Conservation (phyloP, 306 rosid species). For the Begonia peltatifolia region DNA sequence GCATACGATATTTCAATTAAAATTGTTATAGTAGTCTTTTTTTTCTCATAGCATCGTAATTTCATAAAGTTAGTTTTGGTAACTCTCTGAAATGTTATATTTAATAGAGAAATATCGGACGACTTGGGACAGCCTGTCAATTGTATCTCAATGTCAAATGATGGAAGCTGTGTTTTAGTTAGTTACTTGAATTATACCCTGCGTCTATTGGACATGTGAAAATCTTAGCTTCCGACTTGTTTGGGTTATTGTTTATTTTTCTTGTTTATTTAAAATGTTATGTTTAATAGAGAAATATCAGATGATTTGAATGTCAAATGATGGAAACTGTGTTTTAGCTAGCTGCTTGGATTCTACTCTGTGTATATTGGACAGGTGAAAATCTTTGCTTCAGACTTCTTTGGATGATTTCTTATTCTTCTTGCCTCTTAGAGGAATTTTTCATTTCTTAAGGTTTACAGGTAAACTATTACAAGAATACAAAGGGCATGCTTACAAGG, state of each 20-base stretch:
- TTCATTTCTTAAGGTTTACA: constrained; percentile 37
- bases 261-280: background rate
- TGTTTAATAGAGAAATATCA: constrained; percentile 45
- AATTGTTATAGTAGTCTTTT: background rate
- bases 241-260: background rate
- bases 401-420: background rate
- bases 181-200: constrained; percentile 74
- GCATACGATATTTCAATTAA: background rate
- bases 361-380: constrained; percentile 69
- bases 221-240: background rate
- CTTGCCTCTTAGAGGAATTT: constrained; percentile 3
- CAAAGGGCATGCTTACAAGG: constrained; percentile 81
- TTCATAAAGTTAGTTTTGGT: background rate
- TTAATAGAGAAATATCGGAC: constrained; percentile 60
- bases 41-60: too few relatives aligned
- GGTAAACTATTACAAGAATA: constrained; percentile 83
- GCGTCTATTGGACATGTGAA: constrained; percentile 70
- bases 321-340: constrained; percentile 76
- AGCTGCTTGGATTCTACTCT: constrained; percentile 76
- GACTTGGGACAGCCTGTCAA: constrained; percentile 82
- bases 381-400: background rate
- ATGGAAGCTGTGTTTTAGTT: constrained; percentile 75
- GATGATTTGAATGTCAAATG: constrained; percentile 81
- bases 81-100: too few relatives aligned
- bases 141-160: constrained; percentile 87